A percentile compares a stretch with the other conserved stretches of the same genome.
Conservation (phyloP, 345 rosid genomes). For the Brassica incana region DNA sequence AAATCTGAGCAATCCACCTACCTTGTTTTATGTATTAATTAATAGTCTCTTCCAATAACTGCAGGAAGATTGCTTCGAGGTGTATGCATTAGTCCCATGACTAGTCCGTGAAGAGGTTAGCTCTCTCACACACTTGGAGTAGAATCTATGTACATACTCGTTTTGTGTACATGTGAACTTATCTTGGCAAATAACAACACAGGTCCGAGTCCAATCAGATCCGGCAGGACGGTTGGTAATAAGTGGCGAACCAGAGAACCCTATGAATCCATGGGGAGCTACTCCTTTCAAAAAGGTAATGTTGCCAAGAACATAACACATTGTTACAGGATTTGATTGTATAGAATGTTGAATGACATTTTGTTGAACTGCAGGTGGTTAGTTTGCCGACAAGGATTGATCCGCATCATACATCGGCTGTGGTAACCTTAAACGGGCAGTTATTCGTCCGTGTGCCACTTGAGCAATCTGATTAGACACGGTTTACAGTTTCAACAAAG, state of each 20-base stretch:
- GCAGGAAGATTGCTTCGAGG: constrained; percentile 90
- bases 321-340: not conserved
- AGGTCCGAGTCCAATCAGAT: constrained; percentile 96
- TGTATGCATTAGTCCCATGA: constrained; percentile 91
- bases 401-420: constrained; percentile 83
- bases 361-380: constrained; percentile 57
- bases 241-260: constrained; percentile 91
- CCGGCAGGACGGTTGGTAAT: constrained; percentile 88
- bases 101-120: constrained; percentile 88
- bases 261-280: constrained; percentile 91
- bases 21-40: not conserved
- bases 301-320: not conserved
- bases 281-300: constrained; percentile 85
- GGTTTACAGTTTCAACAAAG: constrained; percentile 20
- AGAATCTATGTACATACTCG: not conserved
- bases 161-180: constrained; percentile 6
- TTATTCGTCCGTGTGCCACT: constrained; percentile 77
- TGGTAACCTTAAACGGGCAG: constrained; percentile 84
- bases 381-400: constrained; percentile 80
- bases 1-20: constrained; percentile 4
- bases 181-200: constrained; percentile 20
- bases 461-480: constrained; percentile 47
- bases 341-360: constrained; percentile 13
- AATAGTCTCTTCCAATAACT: not conserved
- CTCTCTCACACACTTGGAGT: not conserved